phyloP scores from a whole-genome alignment of 306 rosid species.

The Medicago ruthenica region DNA sequence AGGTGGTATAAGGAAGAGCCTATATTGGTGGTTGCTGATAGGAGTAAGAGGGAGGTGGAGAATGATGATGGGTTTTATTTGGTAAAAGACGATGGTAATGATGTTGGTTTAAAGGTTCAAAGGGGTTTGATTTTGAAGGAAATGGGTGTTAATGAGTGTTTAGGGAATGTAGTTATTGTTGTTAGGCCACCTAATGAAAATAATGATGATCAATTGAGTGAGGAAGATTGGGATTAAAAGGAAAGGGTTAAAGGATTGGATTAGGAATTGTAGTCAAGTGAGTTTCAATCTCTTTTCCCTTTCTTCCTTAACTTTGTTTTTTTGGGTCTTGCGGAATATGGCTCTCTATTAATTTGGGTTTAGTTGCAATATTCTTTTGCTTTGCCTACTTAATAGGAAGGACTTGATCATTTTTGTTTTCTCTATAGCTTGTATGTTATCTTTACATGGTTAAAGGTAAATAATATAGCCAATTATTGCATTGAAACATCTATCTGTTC shows the following conservation, averaged over 20 bases:
- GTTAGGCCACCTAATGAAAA: slow-evolving; percentile 82
- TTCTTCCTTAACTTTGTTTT: not conserved
- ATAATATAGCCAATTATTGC: not conserved
- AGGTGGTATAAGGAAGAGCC: slow-evolving; percentile 86
- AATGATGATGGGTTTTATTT: slow-evolving; percentile 76
- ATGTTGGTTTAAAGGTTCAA: slow-evolving; percentile 61
- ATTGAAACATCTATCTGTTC: not conserved
- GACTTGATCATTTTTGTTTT: slow-evolving; percentile 19
- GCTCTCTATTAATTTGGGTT: slow-evolving; percentile 8
- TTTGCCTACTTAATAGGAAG: slow-evolving; percentile 29
- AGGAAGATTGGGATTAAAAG: slow-evolving; percentile 85
- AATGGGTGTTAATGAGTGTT: slow-evolving; percentile 56
- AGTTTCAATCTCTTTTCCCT: not conserved
- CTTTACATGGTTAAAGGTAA: not conserved
- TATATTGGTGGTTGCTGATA: slow-evolving; percentile 75
- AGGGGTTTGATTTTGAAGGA: slow-evolving; percentile 72
- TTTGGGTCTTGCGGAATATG: slow-evolving; percentile 28
- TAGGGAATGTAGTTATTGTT: slow-evolving; percentile 75
- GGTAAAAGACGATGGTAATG: slow-evolving; percentile 47
- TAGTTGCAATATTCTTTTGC: slow-evolving; percentile 40
- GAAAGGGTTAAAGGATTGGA: not conserved
- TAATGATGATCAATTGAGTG: slow-evolving; percentile 60
- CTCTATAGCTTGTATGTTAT: not conserved
- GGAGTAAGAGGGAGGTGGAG: slow-evolving; percentile 57
- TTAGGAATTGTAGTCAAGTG: slow-evolving; percentile 21